Conservation (phyloP, 164 flowering plant genomes). For the Magnolia kwangsiensis region DNA sequence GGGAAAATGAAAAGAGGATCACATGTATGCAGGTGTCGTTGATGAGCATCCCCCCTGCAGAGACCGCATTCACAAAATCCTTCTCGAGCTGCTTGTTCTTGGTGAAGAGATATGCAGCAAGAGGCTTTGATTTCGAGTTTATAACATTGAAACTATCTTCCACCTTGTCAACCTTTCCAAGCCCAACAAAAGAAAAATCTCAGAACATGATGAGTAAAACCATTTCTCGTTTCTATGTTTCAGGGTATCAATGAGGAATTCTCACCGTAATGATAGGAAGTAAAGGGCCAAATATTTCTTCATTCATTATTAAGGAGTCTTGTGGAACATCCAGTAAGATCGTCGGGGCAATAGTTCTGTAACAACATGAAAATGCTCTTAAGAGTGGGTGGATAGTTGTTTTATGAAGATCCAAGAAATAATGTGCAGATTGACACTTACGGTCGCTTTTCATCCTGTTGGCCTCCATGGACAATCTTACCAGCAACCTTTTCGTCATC, state of each 20-base stretch:
- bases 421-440: constrained; percentile 30
- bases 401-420: not conserved
- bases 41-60: constrained; percentile 77
- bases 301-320: constrained; percentile 82
- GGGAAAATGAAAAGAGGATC: constrained; percentile 13
- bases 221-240: not conserved
- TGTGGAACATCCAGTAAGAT: constrained; percentile 76
- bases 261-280: constrained; percentile 82
- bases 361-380: not conserved
- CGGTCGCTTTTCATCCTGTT: constrained; percentile 53
- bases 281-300: constrained; percentile 93
- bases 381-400: not conserved
- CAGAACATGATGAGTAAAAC: not conserved
- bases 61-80: constrained; percentile 51
- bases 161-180: constrained; percentile 61
- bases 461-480: constrained; percentile 76
- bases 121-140: constrained; percentile 73
- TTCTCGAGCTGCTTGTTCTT: constrained; percentile 65
- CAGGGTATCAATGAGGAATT: not conserved
- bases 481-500: constrained; percentile 74
- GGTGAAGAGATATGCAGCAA: constrained; percentile 90
- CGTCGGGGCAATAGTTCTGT: constrained; percentile 85
- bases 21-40: constrained; percentile 80
- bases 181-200: constrained; percentile 1
- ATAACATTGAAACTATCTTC: constrained; percentile 68